Evolutionary conservation across 225 moss, liverwort and hornwort species (phyloP), one percentile per base, ranked within the genome.

Genomic region (Sphagnum contortum): DNA sequence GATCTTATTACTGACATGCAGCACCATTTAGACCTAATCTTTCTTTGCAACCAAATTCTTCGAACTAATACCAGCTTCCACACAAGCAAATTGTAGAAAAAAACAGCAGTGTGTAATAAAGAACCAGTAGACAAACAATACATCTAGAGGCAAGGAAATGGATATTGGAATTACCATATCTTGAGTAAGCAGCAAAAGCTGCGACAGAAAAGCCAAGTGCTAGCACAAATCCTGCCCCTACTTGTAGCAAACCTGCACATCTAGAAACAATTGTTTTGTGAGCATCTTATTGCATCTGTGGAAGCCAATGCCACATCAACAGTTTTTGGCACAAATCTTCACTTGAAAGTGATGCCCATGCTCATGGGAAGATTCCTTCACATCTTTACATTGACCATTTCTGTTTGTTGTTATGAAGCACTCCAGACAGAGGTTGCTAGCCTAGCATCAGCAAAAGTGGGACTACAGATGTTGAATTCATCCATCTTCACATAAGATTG

Each of bases 161-260:
- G 48, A 46, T 47, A 14, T n/a, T 29, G 57, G 5, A 12, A 47
- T 48, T 71, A 83, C 83, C 83, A 77, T 75, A 59, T 73, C 77
- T 80, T 49, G 71, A 76, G 59, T 77, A 86, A 10, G 71, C 79
- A 8, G 72, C 63, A 65, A 76, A 81, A n/a, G 79, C 63, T 14
- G 81, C 74, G 5, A 77, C 53, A 12, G 79, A 65, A 69, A 79
- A 81, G 63, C 79, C 79, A 29, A 86, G 12, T 14, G 79, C 79
- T 44, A 86, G 68, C 8, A 69, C 72, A 14, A 86, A 54, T 48
- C 74, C 76, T 44, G 80, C 86, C 48, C 70, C 86, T 64, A 86
- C 70, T 64, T 77, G 64, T 56, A 79, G 8, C 55, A 82, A 12
- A 59, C 79, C 86, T 79, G 77, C 70, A 78, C 8, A 45, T 12